Evolutionary conservation across 257 asterid species (phyloP).

Genomic region (Thymus mandschuricus): DNA sequence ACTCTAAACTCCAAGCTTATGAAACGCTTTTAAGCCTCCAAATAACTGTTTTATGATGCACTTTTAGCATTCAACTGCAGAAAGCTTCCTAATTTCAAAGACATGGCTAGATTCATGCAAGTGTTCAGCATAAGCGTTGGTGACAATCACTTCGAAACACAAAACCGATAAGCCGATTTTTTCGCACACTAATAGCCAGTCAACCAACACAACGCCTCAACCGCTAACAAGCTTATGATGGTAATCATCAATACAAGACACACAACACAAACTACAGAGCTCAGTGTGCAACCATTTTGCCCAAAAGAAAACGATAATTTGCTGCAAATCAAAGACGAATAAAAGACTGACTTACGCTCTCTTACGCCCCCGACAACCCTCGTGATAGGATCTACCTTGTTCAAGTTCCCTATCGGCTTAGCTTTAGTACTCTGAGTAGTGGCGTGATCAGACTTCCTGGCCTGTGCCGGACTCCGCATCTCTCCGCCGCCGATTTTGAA

Average conservation of each 20-base stretch:
- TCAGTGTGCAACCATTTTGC: constrained; percentile 4
- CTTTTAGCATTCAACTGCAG: neutral
- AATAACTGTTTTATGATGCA: neutral
- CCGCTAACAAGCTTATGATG: neutral
- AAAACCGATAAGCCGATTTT: neutral
- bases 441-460: constrained; percentile 30
- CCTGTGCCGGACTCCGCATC: constrained; percentile 36
- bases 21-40: constrained; percentile 18
- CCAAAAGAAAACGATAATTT: constrained; percentile 20
- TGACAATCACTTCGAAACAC: constrained; percentile 1
- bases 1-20: constrained; percentile 9
- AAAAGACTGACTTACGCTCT: constrained; percentile 54
- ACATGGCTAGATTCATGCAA: constrained; percentile 3
- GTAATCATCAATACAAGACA: neutral
- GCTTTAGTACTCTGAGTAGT: constrained; percentile 32
- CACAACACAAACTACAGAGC: neutral
- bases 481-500: constrained; percentile 51
- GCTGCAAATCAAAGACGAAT: neutral
- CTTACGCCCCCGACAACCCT: constrained; percentile 71
- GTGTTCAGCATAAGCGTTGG: neutral
- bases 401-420: constrained; percentile 57
- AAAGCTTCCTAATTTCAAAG: neutral
- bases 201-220: neutral
- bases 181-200: neutral
- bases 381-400: constrained; percentile 72